phyloP scores from a whole-genome alignment of 2,329 filamentous ascomycete species.

The Fusarium fujikuroi region DNA sequence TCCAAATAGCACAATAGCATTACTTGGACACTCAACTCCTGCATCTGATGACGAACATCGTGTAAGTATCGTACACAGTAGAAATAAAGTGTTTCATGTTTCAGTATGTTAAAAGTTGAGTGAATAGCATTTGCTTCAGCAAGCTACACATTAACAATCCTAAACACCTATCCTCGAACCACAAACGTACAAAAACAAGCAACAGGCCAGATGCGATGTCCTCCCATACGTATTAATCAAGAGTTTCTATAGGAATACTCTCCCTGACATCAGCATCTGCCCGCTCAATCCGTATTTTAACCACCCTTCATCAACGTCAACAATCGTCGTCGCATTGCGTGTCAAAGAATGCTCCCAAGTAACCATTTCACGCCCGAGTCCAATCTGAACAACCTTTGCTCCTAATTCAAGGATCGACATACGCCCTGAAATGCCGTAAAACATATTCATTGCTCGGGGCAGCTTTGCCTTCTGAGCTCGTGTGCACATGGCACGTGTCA shows the following conservation, averaged over 20 bases:
- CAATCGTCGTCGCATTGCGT: constrained; percentile 42
- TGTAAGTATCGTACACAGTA: constrained; percentile 6
- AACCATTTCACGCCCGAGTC: constrained; percentile 42
- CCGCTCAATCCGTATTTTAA: constrained; percentile 38
- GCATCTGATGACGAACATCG: background rate
- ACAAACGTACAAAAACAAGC: constrained; percentile 39
- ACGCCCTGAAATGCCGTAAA: constrained; percentile 46
- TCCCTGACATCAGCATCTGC: constrained; percentile 25
- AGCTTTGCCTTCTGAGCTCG: constrained; percentile 44
- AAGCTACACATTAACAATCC: constrained; percentile 43
- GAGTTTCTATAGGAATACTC: constrained; percentile 4
- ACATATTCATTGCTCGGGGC: constrained; percentile 42
- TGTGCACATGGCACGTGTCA: constrained; percentile 43
- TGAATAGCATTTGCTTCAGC: constrained; percentile 19
- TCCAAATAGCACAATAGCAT: background rate
- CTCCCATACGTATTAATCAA: constrained; percentile 40
- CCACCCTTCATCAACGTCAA: constrained; percentile 39
- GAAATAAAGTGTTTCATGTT: constrained; percentile 32
- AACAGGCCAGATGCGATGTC: constrained; percentile 28
- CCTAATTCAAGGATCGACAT: constrained; percentile 41
- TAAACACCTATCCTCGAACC: constrained; percentile 45
- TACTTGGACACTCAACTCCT: background rate
- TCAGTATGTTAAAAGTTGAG: constrained; percentile 31
- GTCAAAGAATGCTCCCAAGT: constrained; percentile 42
- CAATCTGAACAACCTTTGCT: constrained; percentile 43